These are phyloP conservation scores for Hypoxylon sp. DNA, from an alignment of 2,329 filamentous ascomycete species.

Conservation along the genomic window DNA sequence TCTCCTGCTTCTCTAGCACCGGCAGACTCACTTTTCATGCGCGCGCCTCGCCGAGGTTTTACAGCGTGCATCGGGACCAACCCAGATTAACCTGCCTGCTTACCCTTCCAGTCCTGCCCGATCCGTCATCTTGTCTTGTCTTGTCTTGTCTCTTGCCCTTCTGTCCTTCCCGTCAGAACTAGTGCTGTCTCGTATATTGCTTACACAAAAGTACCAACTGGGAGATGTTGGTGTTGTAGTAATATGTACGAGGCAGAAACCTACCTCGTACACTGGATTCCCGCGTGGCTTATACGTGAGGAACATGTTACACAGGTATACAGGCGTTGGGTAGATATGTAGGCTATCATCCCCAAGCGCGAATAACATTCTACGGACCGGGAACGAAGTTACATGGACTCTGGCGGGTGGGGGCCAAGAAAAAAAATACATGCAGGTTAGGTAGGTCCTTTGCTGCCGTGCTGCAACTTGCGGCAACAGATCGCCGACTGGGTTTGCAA, in stretches of 20 bases:
- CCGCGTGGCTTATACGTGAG: conserved; percentile 1
- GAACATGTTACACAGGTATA: not conserved
- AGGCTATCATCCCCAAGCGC: conserved; percentile 9
- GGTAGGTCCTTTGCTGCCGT: conserved; percentile 12
- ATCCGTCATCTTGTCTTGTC: conserved; percentile 5
- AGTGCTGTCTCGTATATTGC: conserved; percentile 4
- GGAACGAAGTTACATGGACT: not conserved
- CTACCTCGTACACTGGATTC: conserved; percentile 7
- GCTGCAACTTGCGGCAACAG: conserved; percentile 16
- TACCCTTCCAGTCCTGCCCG: conserved; percentile 16
- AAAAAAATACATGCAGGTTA: not conserved
- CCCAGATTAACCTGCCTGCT: not conserved
- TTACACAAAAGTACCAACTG: conserved; percentile 15
- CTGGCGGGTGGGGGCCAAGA: conserved; percentile 1
- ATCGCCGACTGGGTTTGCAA: conserved; percentile 26
- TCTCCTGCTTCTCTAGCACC: conserved; percentile 37
- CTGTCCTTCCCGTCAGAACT: not conserved
- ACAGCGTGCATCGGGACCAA: not conserved
- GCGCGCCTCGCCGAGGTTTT: conserved; percentile 18
- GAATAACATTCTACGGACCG: not conserved
- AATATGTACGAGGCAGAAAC: conserved; percentile 26
- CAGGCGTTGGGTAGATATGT: conserved; percentile 3
- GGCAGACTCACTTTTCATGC: conserved; percentile 28
- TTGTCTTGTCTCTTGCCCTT: not conserved
- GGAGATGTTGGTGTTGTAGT: conserved; percentile 3